These are phyloP conservation scores for Paecilomyces fulvus DNA, from an alignment of 2,329 filamentous ascomycete species.

Conservation along the genomic window DNA sequence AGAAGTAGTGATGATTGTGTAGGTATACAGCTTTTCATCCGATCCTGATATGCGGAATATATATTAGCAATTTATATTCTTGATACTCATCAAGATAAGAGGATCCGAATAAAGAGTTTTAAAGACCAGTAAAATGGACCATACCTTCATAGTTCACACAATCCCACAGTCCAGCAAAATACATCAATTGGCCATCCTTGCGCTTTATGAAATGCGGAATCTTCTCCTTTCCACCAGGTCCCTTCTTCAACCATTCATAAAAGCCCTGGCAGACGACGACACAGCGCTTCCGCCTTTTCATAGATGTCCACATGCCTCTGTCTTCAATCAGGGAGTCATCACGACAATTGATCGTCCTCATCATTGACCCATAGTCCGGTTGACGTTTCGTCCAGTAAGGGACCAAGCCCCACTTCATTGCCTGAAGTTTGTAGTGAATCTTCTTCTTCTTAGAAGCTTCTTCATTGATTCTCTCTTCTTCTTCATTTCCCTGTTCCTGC, in stretches of 20 bases:
- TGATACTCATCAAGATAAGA: background rate
- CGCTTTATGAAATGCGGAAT: conserved; percentile 76
- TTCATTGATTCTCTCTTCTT: conserved; percentile 2
- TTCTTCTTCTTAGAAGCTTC: conserved; percentile 19
- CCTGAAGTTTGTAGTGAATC: conserved; percentile 70
- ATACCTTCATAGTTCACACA: conserved; percentile 70
- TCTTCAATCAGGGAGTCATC: conserved; percentile 72
- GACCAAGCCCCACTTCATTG: conserved; percentile 93
- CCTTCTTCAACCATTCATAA: conserved; percentile 89
- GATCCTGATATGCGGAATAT: conserved; percentile 36
- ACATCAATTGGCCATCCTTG: conserved; percentile 76
- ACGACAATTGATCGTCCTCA: conserved; percentile 92
- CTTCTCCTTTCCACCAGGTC: conserved; percentile 62
- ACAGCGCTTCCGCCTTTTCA: conserved; percentile 86
- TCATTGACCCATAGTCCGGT: conserved; percentile 65
- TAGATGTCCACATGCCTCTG: conserved; percentile 80
- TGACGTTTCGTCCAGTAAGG: conserved; percentile 88
- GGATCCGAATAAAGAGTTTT: background rate
- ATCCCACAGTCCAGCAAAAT: conserved; percentile 87
- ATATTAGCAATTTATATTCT: conserved; percentile 1
- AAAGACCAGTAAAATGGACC: conserved; percentile 4
- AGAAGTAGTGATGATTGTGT: conserved; percentile 86
- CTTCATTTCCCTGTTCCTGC: conserved; percentile 5
- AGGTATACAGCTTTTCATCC: conserved; percentile 69
- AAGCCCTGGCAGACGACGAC: conserved; percentile 86